Conservation (phyloP, 495 filamentous ascomycete species). For the Penicillium desertorum region DNA sequence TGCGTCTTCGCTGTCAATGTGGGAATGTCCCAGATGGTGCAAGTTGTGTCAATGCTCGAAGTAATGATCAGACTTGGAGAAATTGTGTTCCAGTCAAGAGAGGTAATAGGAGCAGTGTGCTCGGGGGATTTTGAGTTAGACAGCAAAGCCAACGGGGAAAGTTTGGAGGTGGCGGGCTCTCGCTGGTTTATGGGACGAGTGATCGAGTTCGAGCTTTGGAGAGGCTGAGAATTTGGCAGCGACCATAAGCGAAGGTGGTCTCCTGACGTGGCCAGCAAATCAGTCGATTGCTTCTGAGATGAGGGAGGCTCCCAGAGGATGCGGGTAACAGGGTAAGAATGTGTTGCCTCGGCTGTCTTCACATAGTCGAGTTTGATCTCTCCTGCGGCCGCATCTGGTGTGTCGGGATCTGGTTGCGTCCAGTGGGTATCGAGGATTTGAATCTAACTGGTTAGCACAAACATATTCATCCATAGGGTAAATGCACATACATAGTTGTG, state of each 20-base stretch:
- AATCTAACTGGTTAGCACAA: constrained; percentile 60
- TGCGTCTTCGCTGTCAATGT: constrained; percentile 98
- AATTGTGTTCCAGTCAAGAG: constrained; percentile 96
- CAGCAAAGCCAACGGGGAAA: constrained; percentile 88
- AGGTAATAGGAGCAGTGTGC: constrained; percentile 94
- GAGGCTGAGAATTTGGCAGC: constrained; percentile 58
- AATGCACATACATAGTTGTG: constrained; percentile 80
- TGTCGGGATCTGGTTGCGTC: constrained; percentile 65
- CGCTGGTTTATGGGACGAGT: constrained; percentile 62
- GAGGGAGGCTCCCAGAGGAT: constrained; percentile 97
- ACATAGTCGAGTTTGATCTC: constrained; percentile 83
- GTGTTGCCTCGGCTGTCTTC: constrained; percentile 94
- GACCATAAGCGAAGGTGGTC: constrained; percentile 97
- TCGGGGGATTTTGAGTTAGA: constrained; percentile 98
- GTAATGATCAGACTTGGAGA: constrained; percentile 97
- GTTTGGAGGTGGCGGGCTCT: constrained; percentile 72
- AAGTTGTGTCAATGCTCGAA: constrained; percentile 97
- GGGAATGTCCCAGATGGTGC: constrained; percentile 99
- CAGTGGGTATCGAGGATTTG: constrained; percentile 93
- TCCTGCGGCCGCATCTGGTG: constrained; percentile 61
- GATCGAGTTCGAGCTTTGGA: constrained; percentile 66
- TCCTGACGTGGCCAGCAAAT: constrained; percentile 92
- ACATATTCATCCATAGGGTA: background rate
- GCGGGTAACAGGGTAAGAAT: constrained; percentile 95
- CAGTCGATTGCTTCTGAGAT: constrained; percentile 94